These are phyloP conservation scores for Helminthosporium solani DNA, from an alignment of 2,329 filamentous ascomycete genomes.

Conservation along the genomic window DNA sequence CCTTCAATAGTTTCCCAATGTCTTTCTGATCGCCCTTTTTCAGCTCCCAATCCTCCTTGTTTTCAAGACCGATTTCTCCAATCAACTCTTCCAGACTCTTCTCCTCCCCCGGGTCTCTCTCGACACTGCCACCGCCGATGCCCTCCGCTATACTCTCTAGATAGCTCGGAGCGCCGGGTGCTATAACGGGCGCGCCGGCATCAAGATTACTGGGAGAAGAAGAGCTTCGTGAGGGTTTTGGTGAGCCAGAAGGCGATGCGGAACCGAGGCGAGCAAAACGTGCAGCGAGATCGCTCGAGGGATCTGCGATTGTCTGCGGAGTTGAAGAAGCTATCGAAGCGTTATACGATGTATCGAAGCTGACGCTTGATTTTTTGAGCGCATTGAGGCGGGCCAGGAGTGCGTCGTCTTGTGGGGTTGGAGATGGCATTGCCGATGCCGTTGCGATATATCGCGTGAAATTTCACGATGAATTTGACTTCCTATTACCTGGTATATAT, in stretches of 20 bases:
- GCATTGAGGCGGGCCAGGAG: conserved; percentile 53
- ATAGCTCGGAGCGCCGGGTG: conserved; percentile 38
- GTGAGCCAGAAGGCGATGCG: conserved; percentile 28
- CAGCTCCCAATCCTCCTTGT: conserved; percentile 44
- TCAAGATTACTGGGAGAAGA: conserved; percentile 15
- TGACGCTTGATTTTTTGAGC: conserved; percentile 47
- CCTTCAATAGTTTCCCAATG: conserved; percentile 44
- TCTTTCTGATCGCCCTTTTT: conserved; percentile 43
- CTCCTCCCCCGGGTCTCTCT: conserved; percentile 45
- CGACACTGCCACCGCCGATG: conserved; percentile 20
- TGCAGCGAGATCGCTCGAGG: conserved; percentile 37
- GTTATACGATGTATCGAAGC: conserved; percentile 29
- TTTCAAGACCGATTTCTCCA: conserved; percentile 39
- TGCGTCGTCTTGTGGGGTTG: conserved; percentile 37
- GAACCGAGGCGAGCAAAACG: conserved; percentile 40
- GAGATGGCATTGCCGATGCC: conserved; percentile 16
- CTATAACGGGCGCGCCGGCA: conserved; percentile 19
- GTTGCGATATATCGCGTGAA: too few species aligned
- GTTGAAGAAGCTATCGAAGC: conserved; percentile 9
- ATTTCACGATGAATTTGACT: too few species aligned
- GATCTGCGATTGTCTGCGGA: conserved; percentile 13
- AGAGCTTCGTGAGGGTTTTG: conserved; percentile 24
- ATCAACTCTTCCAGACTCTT: conserved; percentile 50
- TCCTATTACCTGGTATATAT: background rate
- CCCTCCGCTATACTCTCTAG: conserved; percentile 35